Evolutionary conservation across 1,284 basidiomycete species (phyloP), one percentile per base, ranked within the genome.

Genomic region (Ceratobasidium papillatum): DNA sequence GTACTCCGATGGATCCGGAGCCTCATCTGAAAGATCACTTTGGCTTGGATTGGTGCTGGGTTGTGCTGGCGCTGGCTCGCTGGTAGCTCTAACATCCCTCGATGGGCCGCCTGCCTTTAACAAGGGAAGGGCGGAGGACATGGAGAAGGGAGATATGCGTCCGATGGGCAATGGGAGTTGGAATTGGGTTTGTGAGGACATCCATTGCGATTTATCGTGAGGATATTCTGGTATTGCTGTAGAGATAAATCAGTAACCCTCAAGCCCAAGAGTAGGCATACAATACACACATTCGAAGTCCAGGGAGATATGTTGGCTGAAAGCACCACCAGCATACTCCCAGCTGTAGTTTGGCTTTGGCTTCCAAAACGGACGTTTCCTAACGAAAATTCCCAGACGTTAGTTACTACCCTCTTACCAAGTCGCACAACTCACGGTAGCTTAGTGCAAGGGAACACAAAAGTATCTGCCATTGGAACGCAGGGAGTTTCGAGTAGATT

Each of bases 291-390:
- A 58, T 69, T 69, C 66, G 30, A 69, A 69, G 27, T 69, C 66
- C 36, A 69, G 25, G 14, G 66, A 7, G 9, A 69, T 36, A 45
- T 36, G 52, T 58, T 58, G 52, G 9, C 19, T 58, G 41, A 56
- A 69, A n/a, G 66, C 66, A 34, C 66, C 66, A 17, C 66, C 66
- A 47, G 66, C 66, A 45, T 69, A 69, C 41, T 56, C 66, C 52
- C 54, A 38, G 36, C 51, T 58, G 36, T 69, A 69, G 38, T 69
- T 69, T 30, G 66, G 66, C 34, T 41, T 51, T 17, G 64, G 38
- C 66, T 69, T 69, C 66, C 66, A 69, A 54, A 69, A 69, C 22
- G 66, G 54, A 27, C 66, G 30, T 45, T 69, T 69, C 22, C 66
- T 69, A 19, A 22, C 11, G 36, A 61, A 59, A 59, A 61, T 30